phyloP scores from a whole-genome alignment of 1,284 basidiomycete species.

The Baeospora myosura region DNA sequence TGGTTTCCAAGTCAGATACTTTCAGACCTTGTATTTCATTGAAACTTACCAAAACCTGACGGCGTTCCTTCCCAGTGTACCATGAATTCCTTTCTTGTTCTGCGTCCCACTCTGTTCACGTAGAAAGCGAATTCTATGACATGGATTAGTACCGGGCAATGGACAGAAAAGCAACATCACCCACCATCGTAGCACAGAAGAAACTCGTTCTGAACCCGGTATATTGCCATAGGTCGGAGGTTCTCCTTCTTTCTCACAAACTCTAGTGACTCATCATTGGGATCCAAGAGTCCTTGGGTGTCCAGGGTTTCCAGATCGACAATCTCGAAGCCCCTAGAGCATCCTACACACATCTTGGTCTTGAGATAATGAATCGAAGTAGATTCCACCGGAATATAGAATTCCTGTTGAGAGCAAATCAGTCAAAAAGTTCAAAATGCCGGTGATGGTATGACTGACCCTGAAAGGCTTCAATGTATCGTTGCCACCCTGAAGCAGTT shows the following conservation, averaged over 20 bases:
- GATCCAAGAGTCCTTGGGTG: constrained; percentile 93
- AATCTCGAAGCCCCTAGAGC: constrained; percentile 98
- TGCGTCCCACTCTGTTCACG: constrained; percentile 94
- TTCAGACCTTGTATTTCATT: constrained; percentile 7
- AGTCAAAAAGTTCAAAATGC: constrained; percentile 10
- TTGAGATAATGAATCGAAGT: constrained; percentile 97
- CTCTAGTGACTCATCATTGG: constrained; percentile 84
- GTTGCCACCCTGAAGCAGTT: constrained; percentile 89
- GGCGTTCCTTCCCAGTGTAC: constrained; percentile 96
- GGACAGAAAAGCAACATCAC: constrained; percentile 21
- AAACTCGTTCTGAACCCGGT: constrained; percentile 95
- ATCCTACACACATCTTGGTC: constrained; percentile 95
- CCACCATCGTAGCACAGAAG: constrained; percentile 94
- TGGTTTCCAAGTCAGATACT: constrained; percentile 3
- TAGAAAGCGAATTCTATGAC: constrained; percentile 93
- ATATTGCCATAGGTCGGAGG: constrained; percentile 92
- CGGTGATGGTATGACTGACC: constrained; percentile 35
- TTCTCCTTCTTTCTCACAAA: constrained; percentile 90
- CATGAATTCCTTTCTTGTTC: constrained; percentile 87
- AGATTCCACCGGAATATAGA: constrained; percentile 97
- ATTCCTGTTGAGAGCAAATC: constrained; percentile 61
- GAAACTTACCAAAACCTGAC: constrained; percentile 78
- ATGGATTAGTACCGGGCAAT: constrained; percentile 3
- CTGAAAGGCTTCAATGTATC: constrained; percentile 93
- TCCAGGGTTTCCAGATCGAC: constrained; percentile 97